These are phyloP conservation scores for Tausonia pullulans DNA, from an alignment of 1,284 basidiomycete species.

Conservation along the genomic window DNA sequence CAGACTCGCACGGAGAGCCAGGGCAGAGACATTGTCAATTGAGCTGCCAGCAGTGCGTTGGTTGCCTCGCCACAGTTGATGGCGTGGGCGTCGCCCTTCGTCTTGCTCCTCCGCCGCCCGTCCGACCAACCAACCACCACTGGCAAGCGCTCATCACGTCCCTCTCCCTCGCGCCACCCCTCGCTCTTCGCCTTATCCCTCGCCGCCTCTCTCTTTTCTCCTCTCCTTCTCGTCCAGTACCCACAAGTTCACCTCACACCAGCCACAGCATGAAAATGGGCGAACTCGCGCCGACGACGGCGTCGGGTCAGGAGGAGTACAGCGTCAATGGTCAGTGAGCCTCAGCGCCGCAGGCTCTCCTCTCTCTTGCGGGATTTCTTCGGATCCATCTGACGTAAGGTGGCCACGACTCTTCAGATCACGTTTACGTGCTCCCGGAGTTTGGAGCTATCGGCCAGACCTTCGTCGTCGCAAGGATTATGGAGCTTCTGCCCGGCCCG, in stretches of 20 bases:
- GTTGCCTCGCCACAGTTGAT: too few relatives aligned
- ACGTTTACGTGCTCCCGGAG: conserved; percentile 85
- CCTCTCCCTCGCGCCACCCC: neutral
- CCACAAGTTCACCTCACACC: neutral
- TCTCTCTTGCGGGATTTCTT: neutral
- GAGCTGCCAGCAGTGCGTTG: too few relatives aligned
- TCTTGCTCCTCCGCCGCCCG: too few relatives aligned
- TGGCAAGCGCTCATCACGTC: neutral
- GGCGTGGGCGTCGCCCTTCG: too few relatives aligned
- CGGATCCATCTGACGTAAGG: neutral
- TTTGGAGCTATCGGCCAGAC: conserved; percentile 28
- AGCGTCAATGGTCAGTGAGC: neutral
- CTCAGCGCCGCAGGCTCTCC: too few relatives aligned
- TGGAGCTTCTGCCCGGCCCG: conserved; percentile 7
- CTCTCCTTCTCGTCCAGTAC: too few relatives aligned
- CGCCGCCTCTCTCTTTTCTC: neutral
- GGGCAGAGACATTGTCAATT: too few relatives aligned
- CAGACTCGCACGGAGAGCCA: too few relatives aligned
- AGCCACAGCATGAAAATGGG: too few relatives aligned
- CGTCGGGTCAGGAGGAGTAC: too few relatives aligned
- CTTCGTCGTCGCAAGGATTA: conserved; percentile 10
- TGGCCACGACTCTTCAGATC: conserved; percentile 46
- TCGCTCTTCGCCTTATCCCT: neutral
- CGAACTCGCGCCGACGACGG: too few relatives aligned
- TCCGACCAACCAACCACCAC: too few relatives aligned